These are phyloP conservation scores for Aureobasidium pullulans DNA, from an alignment of 2,329 filamentous ascomycete genomes.

Conservation along the genomic window DNA sequence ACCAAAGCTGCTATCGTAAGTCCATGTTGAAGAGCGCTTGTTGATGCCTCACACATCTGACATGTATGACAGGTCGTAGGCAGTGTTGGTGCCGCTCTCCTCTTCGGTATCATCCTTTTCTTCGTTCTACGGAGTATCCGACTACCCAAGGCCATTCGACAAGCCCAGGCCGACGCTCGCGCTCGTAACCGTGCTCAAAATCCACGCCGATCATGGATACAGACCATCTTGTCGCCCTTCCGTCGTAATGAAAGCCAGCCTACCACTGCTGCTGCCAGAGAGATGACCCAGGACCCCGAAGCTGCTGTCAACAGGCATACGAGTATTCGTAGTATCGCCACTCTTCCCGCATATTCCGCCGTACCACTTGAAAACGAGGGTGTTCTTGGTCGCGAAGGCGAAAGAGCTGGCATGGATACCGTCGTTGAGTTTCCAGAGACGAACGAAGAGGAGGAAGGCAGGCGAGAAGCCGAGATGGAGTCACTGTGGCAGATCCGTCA, in stretches of 20 bases:
- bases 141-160: background rate
- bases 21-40: background rate
- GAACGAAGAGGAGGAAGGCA: slow-evolving; percentile 65
- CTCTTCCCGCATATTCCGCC: slow-evolving; percentile 74
- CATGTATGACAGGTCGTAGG: slow-evolving; percentile 13
- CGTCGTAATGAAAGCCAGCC: background rate
- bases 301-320: slow-evolving; percentile 67
- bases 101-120: slow-evolving; percentile 14
- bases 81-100: slow-evolving; percentile 13
- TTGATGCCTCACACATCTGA: background rate
- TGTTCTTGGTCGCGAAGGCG: slow-evolving; percentile 80
- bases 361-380: slow-evolving; percentile 68
- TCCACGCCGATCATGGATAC: slow-evolving; percentile 1
- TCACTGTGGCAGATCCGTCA: slow-evolving; percentile 81
- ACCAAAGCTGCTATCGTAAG: slow-evolving; percentile 8
- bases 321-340: slow-evolving; percentile 89
- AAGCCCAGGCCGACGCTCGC: background rate
- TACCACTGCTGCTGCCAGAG: background rate
- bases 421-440: slow-evolving; percentile 81
- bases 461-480: slow-evolving; percentile 88
- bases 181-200: background rate
- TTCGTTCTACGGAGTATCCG: slow-evolving; percentile 9
- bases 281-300: slow-evolving; percentile 10
- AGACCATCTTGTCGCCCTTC: slow-evolving; percentile 1
- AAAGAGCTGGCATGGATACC: slow-evolving; percentile 82